phyloP scores from a whole-genome alignment of 2,329 filamentous ascomycete genomes.

The Talaromyces sp. region DNA sequence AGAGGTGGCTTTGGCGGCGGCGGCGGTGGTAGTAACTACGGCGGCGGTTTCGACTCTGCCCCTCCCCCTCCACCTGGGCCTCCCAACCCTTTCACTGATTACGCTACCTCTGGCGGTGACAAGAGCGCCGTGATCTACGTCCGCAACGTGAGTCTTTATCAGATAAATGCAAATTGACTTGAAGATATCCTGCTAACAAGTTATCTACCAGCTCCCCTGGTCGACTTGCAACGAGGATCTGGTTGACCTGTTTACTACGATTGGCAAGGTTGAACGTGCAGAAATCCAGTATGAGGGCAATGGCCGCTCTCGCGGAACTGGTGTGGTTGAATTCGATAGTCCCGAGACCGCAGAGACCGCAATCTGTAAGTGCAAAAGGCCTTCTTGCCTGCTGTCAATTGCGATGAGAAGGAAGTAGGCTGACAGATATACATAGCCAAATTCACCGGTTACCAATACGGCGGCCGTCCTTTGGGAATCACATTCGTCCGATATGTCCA shows the following conservation, averaged over 20 bases:
- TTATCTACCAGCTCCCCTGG: constrained; percentile 73
- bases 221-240: constrained; percentile 98
- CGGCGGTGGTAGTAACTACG: constrained; percentile 48
- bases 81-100: constrained; percentile 90
- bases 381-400: background rate
- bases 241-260: constrained; percentile 93
- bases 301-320: constrained; percentile 88
- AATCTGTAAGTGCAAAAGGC: constrained; percentile 56
- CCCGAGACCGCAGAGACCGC: constrained; percentile 84
- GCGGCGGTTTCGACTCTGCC: constrained; percentile 42
- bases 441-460: constrained; percentile 97
- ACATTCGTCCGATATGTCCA: constrained; percentile 92
- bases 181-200: background rate
- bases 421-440: constrained; percentile 56
- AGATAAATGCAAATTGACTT: background rate
- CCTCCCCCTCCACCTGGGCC: constrained; percentile 51
- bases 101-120: constrained; percentile 81
- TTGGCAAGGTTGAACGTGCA: constrained; percentile 96
- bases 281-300: constrained; percentile 99
- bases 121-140: constrained; percentile 85
- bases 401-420: background rate
- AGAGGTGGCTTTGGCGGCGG: constrained; percentile 49
- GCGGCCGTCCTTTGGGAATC: constrained; percentile 86
- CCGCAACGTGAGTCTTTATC: constrained; percentile 72
- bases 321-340: constrained; percentile 90